Conservation (phyloP, 176 grass and related monocot species). For the Lolium multiflorum region DNA sequence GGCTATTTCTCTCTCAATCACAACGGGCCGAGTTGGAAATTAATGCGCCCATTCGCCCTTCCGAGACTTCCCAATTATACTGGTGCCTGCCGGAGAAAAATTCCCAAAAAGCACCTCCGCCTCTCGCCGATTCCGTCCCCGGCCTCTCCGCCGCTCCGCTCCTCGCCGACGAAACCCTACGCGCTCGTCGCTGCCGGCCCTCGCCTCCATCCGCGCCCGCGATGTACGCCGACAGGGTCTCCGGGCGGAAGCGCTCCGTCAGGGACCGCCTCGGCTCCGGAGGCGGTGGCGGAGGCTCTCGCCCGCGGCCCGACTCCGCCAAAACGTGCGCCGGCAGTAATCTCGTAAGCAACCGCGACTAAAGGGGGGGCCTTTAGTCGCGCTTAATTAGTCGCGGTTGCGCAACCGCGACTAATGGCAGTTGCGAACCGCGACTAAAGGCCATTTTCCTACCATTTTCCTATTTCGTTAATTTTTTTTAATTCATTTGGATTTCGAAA, state of each 20-base stretch:
- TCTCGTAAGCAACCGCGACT: no score
- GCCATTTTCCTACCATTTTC: no score
- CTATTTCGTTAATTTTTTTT: no score
- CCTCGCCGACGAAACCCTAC: conserved; percentile 58
- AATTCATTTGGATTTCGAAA: no score
- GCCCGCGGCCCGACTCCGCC: conserved; percentile 33
- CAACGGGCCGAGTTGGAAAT: background rate
- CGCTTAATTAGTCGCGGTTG: no score
- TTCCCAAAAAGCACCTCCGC: conserved; percentile 8
- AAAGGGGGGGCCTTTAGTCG: no score
- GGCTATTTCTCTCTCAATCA: background rate
- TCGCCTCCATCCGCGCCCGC: background rate
- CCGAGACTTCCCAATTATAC: no score
- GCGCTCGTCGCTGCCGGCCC: background rate
- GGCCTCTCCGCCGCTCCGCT: conserved; percentile 8
- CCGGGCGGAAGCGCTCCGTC: conserved; percentile 63
- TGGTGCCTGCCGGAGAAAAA: background rate
- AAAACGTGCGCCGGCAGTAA: conserved; percentile 66
- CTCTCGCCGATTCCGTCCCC: background rate
- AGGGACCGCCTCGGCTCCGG: conserved; percentile 61
- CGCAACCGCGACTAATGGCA: no score
- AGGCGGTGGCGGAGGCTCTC: conserved; percentile 3
- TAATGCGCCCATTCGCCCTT: background rate
- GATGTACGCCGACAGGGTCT: conserved; percentile 65
- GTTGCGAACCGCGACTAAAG: no score